These are phyloP conservation scores for Apiospora sp. DNA, from an alignment of 2,329 filamentous ascomycete genomes.

Conservation along the genomic window DNA sequence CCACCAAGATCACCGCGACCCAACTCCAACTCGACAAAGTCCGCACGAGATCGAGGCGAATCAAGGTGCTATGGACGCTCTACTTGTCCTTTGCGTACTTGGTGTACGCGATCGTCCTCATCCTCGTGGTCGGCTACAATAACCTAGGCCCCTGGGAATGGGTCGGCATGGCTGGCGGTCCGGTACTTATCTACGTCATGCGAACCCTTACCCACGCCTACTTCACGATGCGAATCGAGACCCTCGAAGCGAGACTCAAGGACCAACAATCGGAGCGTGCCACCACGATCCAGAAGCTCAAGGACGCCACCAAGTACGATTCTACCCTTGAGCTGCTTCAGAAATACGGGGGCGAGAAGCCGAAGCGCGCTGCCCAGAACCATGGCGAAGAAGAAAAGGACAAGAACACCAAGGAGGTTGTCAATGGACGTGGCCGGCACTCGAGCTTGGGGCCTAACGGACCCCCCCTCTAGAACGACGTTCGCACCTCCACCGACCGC, in stretches of 20 bases:
- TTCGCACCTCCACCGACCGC: conserved; percentile 68
- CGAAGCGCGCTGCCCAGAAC: conserved; percentile 35
- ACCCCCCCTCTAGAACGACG: conserved; percentile 48
- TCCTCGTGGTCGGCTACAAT: conserved; percentile 84
- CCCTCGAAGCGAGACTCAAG: conserved; percentile 73
- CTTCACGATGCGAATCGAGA: conserved; percentile 83
- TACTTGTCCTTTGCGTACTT: conserved; percentile 93
- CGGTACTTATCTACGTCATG: conserved; percentile 80
- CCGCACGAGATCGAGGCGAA: conserved; percentile 76
- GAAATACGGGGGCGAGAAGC: conserved; percentile 78
- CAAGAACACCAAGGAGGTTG: conserved; percentile 42
- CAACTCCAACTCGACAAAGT: conserved; percentile 77
- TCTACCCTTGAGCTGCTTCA: conserved; percentile 91
- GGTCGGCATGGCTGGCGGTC: conserved; percentile 78
- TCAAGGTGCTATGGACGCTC: conserved; percentile 86
- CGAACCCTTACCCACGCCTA: conserved; percentile 72
- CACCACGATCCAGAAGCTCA: conserved; percentile 91
- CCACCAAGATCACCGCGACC: conserved; percentile 80
- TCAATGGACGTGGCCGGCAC: conserved; percentile 33
- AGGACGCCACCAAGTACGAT: conserved; percentile 94
- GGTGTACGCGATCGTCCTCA: conserved; percentile 81
- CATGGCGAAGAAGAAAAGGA: conserved; percentile 33
- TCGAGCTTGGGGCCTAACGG: conserved; percentile 34
- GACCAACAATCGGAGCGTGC: conserved; percentile 80
- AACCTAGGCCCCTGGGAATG: conserved; percentile 82